A percentile compares a stretch with the other conserved stretches of the same genome.
Conservation (phyloP, 257 asterid genomes). For the Parsonsia alboflavescens region DNA sequence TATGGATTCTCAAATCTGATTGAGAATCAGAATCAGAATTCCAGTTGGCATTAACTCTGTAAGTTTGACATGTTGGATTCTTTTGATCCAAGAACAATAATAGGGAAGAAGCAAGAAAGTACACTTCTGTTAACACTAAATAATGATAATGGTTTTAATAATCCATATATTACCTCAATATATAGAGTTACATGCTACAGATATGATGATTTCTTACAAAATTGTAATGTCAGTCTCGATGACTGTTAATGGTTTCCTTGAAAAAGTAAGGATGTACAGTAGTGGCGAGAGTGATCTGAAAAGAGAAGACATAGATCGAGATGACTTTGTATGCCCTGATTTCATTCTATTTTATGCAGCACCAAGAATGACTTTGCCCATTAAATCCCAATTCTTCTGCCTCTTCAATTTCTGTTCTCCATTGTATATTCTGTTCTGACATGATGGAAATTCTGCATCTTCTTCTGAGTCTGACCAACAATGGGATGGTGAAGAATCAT, state of each 20-base stretch:
- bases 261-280: neutral
- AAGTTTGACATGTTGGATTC: too few relatives aligned
- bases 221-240: conserved; percentile 8
- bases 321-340: too few relatives aligned
- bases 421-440: too few relatives aligned
- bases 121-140: neutral
- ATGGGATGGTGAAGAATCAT: too few relatives aligned
- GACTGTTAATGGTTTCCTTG: conserved; percentile 3
- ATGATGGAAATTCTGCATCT: too few relatives aligned
- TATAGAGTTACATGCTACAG: neutral
- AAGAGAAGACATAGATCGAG: neutral
- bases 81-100: neutral
- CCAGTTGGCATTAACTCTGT: neutral
- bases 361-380: too few relatives aligned
- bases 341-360: too few relatives aligned
- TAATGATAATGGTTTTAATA: too few relatives aligned
- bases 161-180: neutral
- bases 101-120: too few relatives aligned
- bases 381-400: too few relatives aligned
- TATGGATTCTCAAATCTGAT: neutral
- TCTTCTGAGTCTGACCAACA: too few relatives aligned
- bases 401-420: too few relatives aligned
- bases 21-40: neutral
- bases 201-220: conserved; percentile 13
- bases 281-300: conserved; percentile 12